phyloP scores from a whole-genome alignment of 345 rosid genomes.

The Eucalyptus regnans region DNA sequence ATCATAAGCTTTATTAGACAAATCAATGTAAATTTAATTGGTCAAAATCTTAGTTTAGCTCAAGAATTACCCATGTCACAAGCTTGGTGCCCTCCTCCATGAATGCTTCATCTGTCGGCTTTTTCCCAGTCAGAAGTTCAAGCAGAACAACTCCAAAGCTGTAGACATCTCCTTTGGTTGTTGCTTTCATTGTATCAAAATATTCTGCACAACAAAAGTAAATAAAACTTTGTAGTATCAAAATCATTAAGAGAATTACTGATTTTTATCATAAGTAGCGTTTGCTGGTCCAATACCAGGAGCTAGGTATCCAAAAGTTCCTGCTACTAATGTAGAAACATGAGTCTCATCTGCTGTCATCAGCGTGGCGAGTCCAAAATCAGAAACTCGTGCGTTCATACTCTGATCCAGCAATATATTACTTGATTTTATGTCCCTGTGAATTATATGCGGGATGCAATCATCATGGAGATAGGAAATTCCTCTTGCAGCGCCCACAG shows the following conservation, averaged over 20 bases:
- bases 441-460: constrained; percentile 85
- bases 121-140: constrained; percentile 72
- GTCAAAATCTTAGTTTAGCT: background rate
- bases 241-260: background rate
- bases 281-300: constrained; percentile 32
- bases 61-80: constrained; percentile 62
- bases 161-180: constrained; percentile 75
- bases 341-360: constrained; percentile 81
- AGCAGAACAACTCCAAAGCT: constrained; percentile 79
- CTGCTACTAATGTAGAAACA: constrained; percentile 72
- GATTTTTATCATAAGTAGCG: background rate
- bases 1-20: background rate
- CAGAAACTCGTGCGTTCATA: constrained; percentile 79
- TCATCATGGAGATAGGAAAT: constrained; percentile 83
- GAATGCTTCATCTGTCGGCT: constrained; percentile 72
- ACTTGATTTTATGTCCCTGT: constrained; percentile 78
- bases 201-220: constrained; percentile 32
- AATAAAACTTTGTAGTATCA: background rate
- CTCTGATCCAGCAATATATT: constrained; percentile 73
- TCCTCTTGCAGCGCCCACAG: constrained; percentile 82
- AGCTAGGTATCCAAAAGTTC: constrained; percentile 85
- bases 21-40: background rate
- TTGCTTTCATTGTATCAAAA: constrained; percentile 75
- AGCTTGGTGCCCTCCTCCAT: constrained; percentile 84
- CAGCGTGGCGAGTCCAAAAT: constrained; percentile 77